Evolutionary conservation across 176 grass and related monocot genomes (phyloP), one percentile per base, ranked within the genome.

Genomic region (Eragrostis nindensis): DNA sequence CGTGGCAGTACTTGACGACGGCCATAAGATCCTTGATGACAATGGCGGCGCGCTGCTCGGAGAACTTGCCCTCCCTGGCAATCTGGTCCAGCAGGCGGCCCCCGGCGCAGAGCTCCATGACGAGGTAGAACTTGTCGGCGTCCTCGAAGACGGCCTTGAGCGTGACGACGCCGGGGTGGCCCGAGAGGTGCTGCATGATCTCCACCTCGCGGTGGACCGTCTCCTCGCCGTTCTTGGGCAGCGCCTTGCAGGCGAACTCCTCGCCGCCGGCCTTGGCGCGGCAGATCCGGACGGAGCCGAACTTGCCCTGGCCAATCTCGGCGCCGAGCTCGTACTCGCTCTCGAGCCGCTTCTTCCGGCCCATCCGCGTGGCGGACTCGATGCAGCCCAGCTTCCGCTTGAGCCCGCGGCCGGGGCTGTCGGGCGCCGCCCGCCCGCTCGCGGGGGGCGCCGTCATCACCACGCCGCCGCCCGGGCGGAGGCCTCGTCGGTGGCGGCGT

Each of bases 161-260:
- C 63, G 89, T 96, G 67, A 99, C 93, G 65, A 99, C 71, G 46
- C 91, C 91, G 5, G 92, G 89, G 78, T 99, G 97, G 12, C 97
- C 97, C 15, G 97, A 99, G 29, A 99, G 84, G 80, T 99, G 97
- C 76, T 96, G 97, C 97, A 99, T 99, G 83, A 99, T 99, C 88
- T 99, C 97, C 17, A 99, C 97, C 84, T 99, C 97, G 21, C 87
- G 90, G 68, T 99, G 97, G 21, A 91, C 97, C 4, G 93, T 99
- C 74, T 99, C 97, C 83, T 93, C 93, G 17, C 97, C 97, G 77
- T 92, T 93, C 84, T 84, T 96, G 43, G 75, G 75, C 7, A 96
- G 76, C 7, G 89, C 71, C 82, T 99, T 99, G 97, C 97, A 99
- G 27, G 97, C 97, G 76, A 93, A 91, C 38, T 79, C 77, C 78